Conservation (phyloP, 805 yeast genomes). For the Candida taoyuanica region DNA sequence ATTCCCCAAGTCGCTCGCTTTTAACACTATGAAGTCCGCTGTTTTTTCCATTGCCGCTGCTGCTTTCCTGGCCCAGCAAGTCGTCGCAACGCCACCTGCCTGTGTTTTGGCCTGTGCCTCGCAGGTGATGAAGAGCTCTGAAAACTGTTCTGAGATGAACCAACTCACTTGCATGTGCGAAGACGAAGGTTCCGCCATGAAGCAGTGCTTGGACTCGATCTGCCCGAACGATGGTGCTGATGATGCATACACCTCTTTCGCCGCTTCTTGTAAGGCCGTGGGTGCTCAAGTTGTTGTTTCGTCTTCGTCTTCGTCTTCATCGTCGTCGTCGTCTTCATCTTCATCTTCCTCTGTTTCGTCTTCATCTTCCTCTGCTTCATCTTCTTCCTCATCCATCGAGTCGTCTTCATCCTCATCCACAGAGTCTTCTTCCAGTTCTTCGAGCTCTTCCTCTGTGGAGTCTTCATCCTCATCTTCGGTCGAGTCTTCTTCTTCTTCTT, state of each 20-base stretch:
- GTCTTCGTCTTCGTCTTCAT: slow-evolving; percentile 31
- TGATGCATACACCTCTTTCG: slow-evolving; percentile 56
- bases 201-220: slow-evolving; percentile 56
- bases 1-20: too few relatives aligned
- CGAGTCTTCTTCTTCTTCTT: slow-evolving; percentile 17
- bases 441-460: slow-evolving; percentile 21
- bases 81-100: slow-evolving; percentile 77
- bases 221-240: slow-evolving; percentile 65
- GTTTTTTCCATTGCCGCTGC: slow-evolving; percentile 11
- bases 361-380: slow-evolving; percentile 22
- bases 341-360: slow-evolving; percentile 25
- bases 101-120: slow-evolving; percentile 88
- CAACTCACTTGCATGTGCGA: slow-evolving; percentile 68
- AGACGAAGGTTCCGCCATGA: slow-evolving; percentile 46
- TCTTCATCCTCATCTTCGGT: slow-evolving; percentile 19
- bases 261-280: slow-evolving; percentile 46
- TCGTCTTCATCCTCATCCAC: slow-evolving; percentile 22
- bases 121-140: slow-evolving; percentile 50
- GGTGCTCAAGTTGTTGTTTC: slow-evolving; percentile 33
- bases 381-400: slow-evolving; percentile 23
- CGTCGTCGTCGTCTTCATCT: slow-evolving; percentile 26
- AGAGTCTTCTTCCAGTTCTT: slow-evolving; percentile 18
- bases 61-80: slow-evolving; percentile 19
- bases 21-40: slow-evolving; percentile 1
- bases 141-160: slow-evolving; percentile 53